Conservation (phyloP, 768 basidiomycete species). For the Macrolepiota albuminosa region DNA sequence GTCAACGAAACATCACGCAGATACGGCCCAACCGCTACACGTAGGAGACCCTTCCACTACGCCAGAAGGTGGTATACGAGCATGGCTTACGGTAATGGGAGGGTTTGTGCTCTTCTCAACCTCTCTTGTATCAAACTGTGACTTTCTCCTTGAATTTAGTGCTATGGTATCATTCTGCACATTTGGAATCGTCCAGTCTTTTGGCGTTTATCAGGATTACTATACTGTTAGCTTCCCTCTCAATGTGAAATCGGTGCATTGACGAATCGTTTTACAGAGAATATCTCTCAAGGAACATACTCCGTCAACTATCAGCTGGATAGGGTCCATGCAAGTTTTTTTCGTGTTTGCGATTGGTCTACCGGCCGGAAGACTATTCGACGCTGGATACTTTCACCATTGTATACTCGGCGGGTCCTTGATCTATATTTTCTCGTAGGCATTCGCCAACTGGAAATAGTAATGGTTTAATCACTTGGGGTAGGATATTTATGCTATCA, state of each 20-base stretch:
- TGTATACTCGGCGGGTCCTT: conserved; percentile 32
- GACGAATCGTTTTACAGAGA: conserved; percentile 19
- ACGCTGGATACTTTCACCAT: conserved; percentile 46
- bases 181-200: conserved; percentile 45
- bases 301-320: conserved; percentile 43
- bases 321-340: conserved; percentile 48
- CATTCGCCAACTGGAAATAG: background rate
- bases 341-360: conserved; percentile 42
- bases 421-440: conserved; percentile 40
- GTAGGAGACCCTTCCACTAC: conserved; percentile 19
- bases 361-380: conserved; percentile 40
- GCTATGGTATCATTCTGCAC: conserved; percentile 42
- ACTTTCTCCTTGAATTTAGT: conserved; percentile 17
- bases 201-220: conserved; percentile 50
- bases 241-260: background rate
- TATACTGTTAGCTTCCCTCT: conserved; percentile 31
- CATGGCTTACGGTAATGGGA: conserved; percentile 42
- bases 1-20: conserved; percentile 10
- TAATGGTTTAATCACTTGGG: background rate
- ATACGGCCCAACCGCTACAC: background rate
- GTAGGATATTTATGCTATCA: conserved; percentile 47
- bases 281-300: conserved; percentile 31
- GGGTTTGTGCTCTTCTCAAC: conserved; percentile 30
- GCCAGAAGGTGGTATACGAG: conserved; percentile 41
- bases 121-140: background rate